Evolutionary conservation across 179 eudicot species (phyloP).

Genomic region (Amaranthus tricolor): DNA sequence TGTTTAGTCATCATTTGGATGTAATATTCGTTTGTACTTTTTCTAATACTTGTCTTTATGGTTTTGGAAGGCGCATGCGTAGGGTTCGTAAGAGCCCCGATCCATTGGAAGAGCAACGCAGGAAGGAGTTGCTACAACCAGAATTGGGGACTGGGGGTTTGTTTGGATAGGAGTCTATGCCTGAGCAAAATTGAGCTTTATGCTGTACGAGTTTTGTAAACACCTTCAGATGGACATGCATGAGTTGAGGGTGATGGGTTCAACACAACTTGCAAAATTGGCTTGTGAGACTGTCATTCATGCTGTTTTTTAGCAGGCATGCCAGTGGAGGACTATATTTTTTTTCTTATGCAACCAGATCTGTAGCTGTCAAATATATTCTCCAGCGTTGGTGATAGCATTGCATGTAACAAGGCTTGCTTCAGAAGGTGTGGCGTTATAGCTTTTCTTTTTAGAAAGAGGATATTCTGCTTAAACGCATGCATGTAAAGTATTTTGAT

Average conservation of each 20-base stretch:
- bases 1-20: neutral
- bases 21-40: neutral
- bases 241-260: conserved; percentile 57
- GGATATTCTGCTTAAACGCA: conserved; percentile 40
- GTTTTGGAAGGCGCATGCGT: conserved; percentile 66
- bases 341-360: conserved; percentile 25
- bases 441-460: conserved; percentile 38
- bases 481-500: conserved; percentile 58
- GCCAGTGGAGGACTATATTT: conserved; percentile 30
- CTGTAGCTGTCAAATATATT: conserved; percentile 41
- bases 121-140: conserved; percentile 77
- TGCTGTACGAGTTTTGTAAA: conserved; percentile 23
- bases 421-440: conserved; percentile 66
- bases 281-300: conserved; percentile 44
- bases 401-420: conserved; percentile 44
- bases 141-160: conserved; percentile 87
- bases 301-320: conserved; percentile 66
- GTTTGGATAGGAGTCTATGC: conserved; percentile 56
- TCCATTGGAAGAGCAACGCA: conserved; percentile 87
- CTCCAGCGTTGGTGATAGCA: conserved; percentile 41
- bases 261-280: conserved; percentile 43
- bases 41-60: neutral
- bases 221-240: conserved; percentile 33
- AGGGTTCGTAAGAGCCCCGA: conserved; percentile 96
- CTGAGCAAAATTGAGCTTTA: conserved; percentile 20